Evolutionary conservation across 495 filamentous ascomycete genomes (phyloP), one percentile per base, ranked within the genome.

Genomic region (Penicillium pancosmium): DNA sequence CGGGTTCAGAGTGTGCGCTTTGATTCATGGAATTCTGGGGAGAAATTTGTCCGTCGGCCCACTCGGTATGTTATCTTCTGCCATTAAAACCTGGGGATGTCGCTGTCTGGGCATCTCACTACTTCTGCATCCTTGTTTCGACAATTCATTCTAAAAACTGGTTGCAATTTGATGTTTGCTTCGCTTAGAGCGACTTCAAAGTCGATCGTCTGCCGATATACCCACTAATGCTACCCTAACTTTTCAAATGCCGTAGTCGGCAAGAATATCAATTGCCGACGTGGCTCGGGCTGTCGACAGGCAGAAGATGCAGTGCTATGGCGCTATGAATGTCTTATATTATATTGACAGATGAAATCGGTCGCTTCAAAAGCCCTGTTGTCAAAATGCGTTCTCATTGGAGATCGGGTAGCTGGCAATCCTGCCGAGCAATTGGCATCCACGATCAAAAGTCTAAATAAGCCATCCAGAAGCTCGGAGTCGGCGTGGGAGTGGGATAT

Each of bases 11-110:
- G 1, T n/a, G 41, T 8, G 50, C 33, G 23, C 44, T 56, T 23
- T 63, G 56, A 63, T 63, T 63, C 61, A 63, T 53, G 59, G 59
- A 52, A 60, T 50, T 48, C 25, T n/a, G 33, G 1, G 40, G 27
- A 33, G 16, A 3, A 8, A 16, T 6, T 27, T 46, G 25, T 60
- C 58, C 59, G 59, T 57, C 59, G 58, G 58, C 40, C 52, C 58
- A 44, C 52, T 25, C 36, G 4, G 31, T 7, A 16, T 38, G 27
- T 13, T 9, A n/a, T 53, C 33, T 9, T 43, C 52, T 49, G 16
- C 5, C 47, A 19, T 44, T 34, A 55, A 41, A 51, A 36, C 11
- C 25, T 35, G 49, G 27, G 33, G 44, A 47, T 25, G 16, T 9
- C 44, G 44, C 44, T 38, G 36, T 38, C 36, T n/a, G 36, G 36